Evolutionary conservation across 176 grass and related monocot species (phyloP).

Genomic region (Microstegium vimineum): DNA sequence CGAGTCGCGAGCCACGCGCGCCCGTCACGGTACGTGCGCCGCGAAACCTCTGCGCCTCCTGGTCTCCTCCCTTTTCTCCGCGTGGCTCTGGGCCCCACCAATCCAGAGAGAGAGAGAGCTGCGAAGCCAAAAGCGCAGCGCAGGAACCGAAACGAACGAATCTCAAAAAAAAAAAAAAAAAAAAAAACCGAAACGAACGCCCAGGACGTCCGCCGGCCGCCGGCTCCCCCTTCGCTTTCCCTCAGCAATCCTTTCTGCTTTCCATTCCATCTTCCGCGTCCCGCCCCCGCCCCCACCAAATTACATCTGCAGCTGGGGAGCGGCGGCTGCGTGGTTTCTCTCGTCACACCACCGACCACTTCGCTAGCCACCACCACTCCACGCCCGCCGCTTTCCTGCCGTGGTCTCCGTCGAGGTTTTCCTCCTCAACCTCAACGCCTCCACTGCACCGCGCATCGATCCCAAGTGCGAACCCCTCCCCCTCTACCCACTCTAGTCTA

Average conservation of each 20-base stretch:
- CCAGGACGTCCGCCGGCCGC: background rate
- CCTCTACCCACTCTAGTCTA: too few relatives aligned
- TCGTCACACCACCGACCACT: background rate
- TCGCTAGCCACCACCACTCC: background rate
- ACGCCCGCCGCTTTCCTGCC: background rate
- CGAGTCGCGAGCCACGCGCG: background rate
- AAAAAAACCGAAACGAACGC: background rate
- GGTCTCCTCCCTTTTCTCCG: too few relatives aligned
- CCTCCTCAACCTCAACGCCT: background rate
- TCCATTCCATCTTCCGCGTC: background rate
- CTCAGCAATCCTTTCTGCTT: background rate
- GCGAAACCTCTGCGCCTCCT: background rate
- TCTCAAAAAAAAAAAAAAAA: too few relatives aligned
- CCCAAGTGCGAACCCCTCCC: background rate
- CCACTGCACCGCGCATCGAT: background rate
- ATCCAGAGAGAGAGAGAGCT: too few relatives aligned
- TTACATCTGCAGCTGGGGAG: background rate
- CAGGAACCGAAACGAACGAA: background rate
- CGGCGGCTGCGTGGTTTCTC: background rate
- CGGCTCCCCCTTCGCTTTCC: background rate
- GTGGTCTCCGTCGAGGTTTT: background rate
- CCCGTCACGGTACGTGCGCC: background rate
- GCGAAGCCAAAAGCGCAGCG: too few relatives aligned
- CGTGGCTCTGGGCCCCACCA: background rate
- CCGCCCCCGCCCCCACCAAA: background rate